Conservation (phyloP, 345 rosid species). For the Jatropha curcas region DNA sequence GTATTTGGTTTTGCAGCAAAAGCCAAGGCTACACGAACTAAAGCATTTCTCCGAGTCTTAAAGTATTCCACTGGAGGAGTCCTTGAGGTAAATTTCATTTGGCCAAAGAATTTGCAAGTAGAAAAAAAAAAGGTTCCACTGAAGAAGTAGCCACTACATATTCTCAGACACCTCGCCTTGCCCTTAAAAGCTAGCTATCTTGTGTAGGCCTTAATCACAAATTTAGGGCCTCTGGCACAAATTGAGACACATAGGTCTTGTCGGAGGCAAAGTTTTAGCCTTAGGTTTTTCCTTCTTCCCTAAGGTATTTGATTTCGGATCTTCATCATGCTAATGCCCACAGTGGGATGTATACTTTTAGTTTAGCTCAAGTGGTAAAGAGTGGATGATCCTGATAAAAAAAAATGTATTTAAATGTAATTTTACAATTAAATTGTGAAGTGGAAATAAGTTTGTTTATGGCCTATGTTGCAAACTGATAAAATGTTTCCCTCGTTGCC, state of each 20-base stretch:
- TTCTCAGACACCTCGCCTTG: background rate
- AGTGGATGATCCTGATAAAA: background rate
- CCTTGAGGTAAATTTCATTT: slow-evolving; percentile 65
- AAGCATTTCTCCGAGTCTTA: slow-evolving; percentile 92
- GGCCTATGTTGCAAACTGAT: background rate
- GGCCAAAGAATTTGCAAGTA: background rate
- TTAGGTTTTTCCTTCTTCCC: too few species aligned
- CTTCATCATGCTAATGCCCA: too few species aligned
- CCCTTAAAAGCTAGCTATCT: background rate
- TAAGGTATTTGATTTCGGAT: background rate
- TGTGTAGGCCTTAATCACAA: background rate
- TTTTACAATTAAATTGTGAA: background rate
- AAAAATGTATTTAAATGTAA: background rate
- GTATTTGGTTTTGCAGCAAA: slow-evolving; percentile 53
- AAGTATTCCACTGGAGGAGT: slow-evolving; percentile 95
- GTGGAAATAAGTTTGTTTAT: background rate
- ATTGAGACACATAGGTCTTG: background rate
- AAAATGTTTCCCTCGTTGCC: background rate
- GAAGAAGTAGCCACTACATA: background rate
- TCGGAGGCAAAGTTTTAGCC: background rate
- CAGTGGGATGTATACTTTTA: too few species aligned
- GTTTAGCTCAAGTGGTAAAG: background rate
- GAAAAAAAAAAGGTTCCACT: background rate
- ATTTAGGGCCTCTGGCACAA: too few species aligned
- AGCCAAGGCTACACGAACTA: slow-evolving; percentile 62